Evolutionary conservation across 2,329 filamentous ascomycete genomes (phyloP).

Genomic region (Colletotrichum godetiae): DNA sequence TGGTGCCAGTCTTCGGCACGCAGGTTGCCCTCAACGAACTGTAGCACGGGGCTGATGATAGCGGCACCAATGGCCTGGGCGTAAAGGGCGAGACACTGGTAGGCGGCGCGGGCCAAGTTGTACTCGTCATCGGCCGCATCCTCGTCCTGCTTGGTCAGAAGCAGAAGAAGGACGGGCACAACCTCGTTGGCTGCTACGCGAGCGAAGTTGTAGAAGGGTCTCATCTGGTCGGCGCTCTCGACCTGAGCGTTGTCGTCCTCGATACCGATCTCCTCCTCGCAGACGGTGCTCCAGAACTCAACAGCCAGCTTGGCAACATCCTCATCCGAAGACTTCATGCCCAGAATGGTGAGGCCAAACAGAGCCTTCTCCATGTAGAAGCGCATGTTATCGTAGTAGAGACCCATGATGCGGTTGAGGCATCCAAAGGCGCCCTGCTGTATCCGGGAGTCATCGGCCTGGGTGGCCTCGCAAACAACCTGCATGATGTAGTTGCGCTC

Average conservation of each 20-base stretch:
- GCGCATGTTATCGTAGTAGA: slow-evolving; percentile 99
- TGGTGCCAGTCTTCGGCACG: slow-evolving; percentile 93
- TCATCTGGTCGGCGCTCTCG: slow-evolving; percentile 84
- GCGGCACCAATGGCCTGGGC: slow-evolving; percentile 88
- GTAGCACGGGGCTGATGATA: slow-evolving; percentile 86
- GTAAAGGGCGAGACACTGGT: slow-evolving; percentile 96
- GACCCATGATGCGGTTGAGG: slow-evolving; percentile 96
- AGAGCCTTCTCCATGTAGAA: slow-evolving; percentile 99
- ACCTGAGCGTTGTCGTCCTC: slow-evolving; percentile 92
- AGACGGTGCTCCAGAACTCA: slow-evolving; percentile 99
- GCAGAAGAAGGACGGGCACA: slow-evolving; percentile 87
- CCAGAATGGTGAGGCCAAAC: slow-evolving; percentile 95
- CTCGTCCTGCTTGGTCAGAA: slow-evolving; percentile 97
- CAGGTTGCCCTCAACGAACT: slow-evolving; percentile 92
- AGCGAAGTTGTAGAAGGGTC: slow-evolving; percentile 96
- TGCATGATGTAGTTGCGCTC: slow-evolving; percentile 99
- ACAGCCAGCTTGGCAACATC: slow-evolving; percentile 98
- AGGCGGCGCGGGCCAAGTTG: slow-evolving; percentile 93
- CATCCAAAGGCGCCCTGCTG: slow-evolving; percentile 97
- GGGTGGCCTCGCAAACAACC: slow-evolving; percentile 98
- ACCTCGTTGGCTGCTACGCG: slow-evolving; percentile 94
- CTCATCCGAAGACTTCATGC: slow-evolving; percentile 98
- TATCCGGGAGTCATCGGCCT: slow-evolving; percentile 89
- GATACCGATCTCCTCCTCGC: slow-evolving; percentile 97
- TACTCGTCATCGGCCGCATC: slow-evolving; percentile 97